phyloP scores from a whole-genome alignment of 176 grass and related monocot species.

The Avena atlantica region DNA sequence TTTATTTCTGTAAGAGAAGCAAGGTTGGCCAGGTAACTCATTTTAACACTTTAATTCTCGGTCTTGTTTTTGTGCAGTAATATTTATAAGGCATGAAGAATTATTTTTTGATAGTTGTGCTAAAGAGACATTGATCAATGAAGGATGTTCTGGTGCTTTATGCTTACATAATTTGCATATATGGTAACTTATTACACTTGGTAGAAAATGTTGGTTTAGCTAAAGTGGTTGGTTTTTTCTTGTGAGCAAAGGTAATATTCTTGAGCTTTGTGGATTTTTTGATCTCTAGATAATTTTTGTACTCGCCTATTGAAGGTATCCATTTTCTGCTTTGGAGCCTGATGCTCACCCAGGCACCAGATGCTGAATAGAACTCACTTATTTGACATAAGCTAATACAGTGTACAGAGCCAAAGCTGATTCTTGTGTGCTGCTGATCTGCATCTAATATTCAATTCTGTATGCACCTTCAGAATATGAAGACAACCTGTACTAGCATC shows the following conservation, averaged over 20 bases:
- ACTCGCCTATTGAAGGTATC: not conserved
- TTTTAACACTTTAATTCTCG: not conserved
- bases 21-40: slow-evolving; percentile 67
- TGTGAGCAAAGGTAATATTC: not conserved
- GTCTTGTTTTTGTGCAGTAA: not conserved
- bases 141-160: not conserved
- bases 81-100: not conserved
- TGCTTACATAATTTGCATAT: not conserved
- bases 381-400: slow-evolving; percentile 4
- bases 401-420: not conserved
- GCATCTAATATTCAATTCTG: not conserved
- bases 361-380: not conserved
- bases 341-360: slow-evolving; percentile 6
- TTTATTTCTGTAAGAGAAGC: slow-evolving; percentile 93
- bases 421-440: slow-evolving; percentile 23
- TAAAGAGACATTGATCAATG: not conserved
- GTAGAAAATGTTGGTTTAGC: not conserved
- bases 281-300: not conserved
- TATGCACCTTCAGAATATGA: not conserved
- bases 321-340: slow-evolving; percentile 13
- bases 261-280: not conserved
- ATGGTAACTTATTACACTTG: not conserved
- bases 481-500: not conserved
- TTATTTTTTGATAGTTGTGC: not conserved
- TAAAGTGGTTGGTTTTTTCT: slow-evolving; percentile 9